These are phyloP conservation scores for Tritrichomonas foetus DNA, from an alignment of 208 protist genomes.

Conservation along the genomic window DNA sequence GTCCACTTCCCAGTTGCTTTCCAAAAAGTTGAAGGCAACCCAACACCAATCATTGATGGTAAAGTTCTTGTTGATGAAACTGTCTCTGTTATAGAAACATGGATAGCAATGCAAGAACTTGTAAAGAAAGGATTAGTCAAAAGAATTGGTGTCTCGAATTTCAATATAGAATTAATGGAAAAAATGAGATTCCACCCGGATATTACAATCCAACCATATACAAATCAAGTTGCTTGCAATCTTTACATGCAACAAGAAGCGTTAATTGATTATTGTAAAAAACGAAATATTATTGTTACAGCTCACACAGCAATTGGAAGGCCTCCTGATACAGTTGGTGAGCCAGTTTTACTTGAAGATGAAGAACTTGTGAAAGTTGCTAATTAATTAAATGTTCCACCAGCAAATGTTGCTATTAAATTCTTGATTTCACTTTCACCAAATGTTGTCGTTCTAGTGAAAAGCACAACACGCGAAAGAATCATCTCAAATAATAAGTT, in stretches of 20 bases:
- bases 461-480: not conserved
- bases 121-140: constrained; percentile 51
- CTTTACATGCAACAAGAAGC: not conserved
- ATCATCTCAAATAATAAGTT: not conserved
- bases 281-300: not conserved
- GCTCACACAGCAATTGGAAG: not conserved
- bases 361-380: not conserved
- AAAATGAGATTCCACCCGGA: not conserved
- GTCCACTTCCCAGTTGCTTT: constrained; percentile 79
- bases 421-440: not conserved
- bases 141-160: constrained; percentile 63
- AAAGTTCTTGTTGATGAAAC: not conserved
- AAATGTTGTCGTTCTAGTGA: not conserved
- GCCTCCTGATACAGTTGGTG: not conserved
- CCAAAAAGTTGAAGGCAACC: constrained; percentile 38
- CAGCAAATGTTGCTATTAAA: not conserved
- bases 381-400: not conserved
- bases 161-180: not conserved
- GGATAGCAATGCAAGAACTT: constrained; percentile 62
- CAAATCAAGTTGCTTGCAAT: not conserved
- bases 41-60: constrained; percentile 40
- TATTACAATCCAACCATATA: not conserved
- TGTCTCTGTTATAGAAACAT: constrained; percentile 58
- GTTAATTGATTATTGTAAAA: not conserved
- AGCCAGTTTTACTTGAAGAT: not conserved